A percentile compares a stretch with the other conserved stretches of the same genome.
phyloP scores from a whole-genome alignment of 345 rosid species.

The Mallotus nudiflorus region DNA sequence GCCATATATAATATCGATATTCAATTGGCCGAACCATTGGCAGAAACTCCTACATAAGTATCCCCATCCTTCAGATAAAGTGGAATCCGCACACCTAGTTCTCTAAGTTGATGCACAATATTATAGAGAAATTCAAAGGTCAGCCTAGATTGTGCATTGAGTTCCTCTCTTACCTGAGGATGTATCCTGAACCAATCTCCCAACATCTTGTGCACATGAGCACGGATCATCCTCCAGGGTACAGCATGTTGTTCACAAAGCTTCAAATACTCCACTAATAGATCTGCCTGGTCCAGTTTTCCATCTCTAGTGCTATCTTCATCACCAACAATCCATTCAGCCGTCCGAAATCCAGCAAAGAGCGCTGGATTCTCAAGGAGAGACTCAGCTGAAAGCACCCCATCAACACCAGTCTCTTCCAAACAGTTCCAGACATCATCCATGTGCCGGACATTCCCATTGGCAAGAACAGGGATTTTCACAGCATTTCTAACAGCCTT shows the following conservation, averaged over 20 bases:
- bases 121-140: slow-evolving; percentile 77
- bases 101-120: slow-evolving; percentile 64
- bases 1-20: background rate
- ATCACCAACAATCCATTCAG: slow-evolving; percentile 52
- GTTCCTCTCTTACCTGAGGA: slow-evolving; percentile 71
- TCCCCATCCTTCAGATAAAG: slow-evolving; percentile 51
- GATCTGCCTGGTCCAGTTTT: slow-evolving; percentile 71
- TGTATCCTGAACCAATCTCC: slow-evolving; percentile 86
- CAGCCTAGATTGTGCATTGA: slow-evolving; percentile 66
- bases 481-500: slow-evolving; percentile 75
- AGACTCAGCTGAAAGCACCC: slow-evolving; percentile 94
- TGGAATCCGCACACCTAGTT: slow-evolving; percentile 65
- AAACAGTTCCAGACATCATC: slow-evolving; percentile 70
- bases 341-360: slow-evolving; percentile 74
- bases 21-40: slow-evolving; percentile 24
- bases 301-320: slow-evolving; percentile 53
- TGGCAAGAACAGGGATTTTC: slow-evolving; percentile 86
- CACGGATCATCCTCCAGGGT: slow-evolving; percentile 90
- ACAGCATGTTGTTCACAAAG: slow-evolving; percentile 87
- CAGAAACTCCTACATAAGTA: slow-evolving; percentile 8
- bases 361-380: slow-evolving; percentile 94
- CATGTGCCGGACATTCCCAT: slow-evolving; percentile 82
- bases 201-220: slow-evolving; percentile 87
- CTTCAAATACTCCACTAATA: slow-evolving; percentile 71
- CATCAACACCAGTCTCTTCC: slow-evolving; percentile 76